phyloP scores from a whole-genome alignment of 768 basidiomycete genomes.

The Boletus fagicola region DNA sequence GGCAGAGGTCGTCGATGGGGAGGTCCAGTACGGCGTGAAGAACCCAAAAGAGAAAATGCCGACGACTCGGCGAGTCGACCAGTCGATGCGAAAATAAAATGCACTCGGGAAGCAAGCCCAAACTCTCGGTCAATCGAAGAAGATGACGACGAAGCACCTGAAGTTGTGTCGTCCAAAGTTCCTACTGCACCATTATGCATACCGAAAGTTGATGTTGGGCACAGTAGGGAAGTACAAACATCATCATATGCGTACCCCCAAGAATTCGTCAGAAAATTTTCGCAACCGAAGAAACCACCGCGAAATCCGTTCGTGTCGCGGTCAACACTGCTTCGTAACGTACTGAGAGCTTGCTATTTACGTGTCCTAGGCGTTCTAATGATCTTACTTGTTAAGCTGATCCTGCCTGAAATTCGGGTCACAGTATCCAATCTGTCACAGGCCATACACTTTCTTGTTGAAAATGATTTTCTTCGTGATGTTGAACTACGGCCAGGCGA shows the following conservation, averaged over 20 bases:
- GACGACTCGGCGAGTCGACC: not conserved
- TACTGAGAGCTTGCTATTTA: conserved; percentile 35
- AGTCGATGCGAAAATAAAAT: not conserved
- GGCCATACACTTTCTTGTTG: conserved; percentile 85
- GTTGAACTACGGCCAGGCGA: conserved; percentile 84
- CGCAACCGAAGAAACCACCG: conserved; percentile 49
- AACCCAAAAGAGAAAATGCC: not conserved
- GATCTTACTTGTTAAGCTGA: conserved; percentile 46
- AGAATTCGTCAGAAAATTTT: conserved; percentile 23
- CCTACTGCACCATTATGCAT: conserved; percentile 8
- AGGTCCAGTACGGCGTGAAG: conserved; percentile 1
- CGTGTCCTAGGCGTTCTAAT: conserved; percentile 4
- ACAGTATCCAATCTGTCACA: conserved; percentile 92
- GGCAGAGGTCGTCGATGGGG: conserved; percentile 34
- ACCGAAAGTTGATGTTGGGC: conserved; percentile 9
- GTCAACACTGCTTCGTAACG: conserved; percentile 75
- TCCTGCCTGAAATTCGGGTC: conserved; percentile 81
- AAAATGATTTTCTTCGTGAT: conserved; percentile 79
- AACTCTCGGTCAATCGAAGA: conserved; percentile 32
- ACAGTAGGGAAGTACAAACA: conserved; percentile 6
- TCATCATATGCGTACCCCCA: conserved; percentile 1
- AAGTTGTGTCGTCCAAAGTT: conserved; percentile 55
- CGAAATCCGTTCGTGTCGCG: conserved; percentile 67
- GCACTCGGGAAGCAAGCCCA: conserved; percentile 5
- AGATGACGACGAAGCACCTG: conserved; percentile 50